Evolutionary conservation across 1,139 yeast species (phyloP).

Genomic region (Yamadazyma diddensiae): DNA sequence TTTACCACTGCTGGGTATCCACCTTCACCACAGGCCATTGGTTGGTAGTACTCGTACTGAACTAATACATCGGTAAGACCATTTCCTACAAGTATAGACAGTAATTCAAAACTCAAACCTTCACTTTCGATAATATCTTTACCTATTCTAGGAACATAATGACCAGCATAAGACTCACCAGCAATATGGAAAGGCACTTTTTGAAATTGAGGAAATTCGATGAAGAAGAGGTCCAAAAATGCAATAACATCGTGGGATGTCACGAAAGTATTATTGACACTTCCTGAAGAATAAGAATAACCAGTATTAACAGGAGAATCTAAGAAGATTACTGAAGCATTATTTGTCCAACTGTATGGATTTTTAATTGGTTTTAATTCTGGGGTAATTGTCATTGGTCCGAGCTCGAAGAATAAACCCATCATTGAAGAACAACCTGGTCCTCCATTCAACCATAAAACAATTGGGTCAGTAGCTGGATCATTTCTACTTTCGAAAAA

Average conservation of each 20-base stretch:
- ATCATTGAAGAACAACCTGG: conserved; percentile 93
- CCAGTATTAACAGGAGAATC: conserved; percentile 98
- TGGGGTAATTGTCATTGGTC: conserved; percentile 69
- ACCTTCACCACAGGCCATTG: conserved; percentile 80
- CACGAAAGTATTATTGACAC: conserved; percentile 25
- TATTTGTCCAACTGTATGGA: conserved; percentile 80
- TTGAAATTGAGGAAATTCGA: conserved; percentile 69
- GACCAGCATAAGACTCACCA: conserved; percentile 97
- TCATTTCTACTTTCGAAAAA: conserved; percentile 82
- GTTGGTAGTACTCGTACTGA: conserved; percentile 63
- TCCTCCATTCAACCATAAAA: conserved; percentile 93
- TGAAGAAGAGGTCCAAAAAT: conserved; percentile 66
- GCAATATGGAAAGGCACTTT: conserved; percentile 70
- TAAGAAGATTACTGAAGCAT: conserved; percentile 74
- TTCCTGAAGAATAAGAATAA: conserved; percentile 59
- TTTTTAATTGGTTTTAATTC: conserved; percentile 50
- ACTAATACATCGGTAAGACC: conserved; percentile 85
- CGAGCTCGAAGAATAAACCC: conserved; percentile 89
- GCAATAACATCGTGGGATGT: conserved; percentile 65
- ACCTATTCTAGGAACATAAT: conserved; percentile 87
- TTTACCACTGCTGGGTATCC: conserved; percentile 72
- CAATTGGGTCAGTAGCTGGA: conserved; percentile 74
- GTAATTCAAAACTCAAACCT: conserved; percentile 40
- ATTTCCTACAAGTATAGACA: conserved; percentile 79
- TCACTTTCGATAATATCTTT: conserved; percentile 53